Percentiles rank a stretch among this genome's conserved stretches.
Conservation (phyloP, 225 moss, liverwort and hornwort genomes). For the Pseudoscleropodium purum region DNA sequence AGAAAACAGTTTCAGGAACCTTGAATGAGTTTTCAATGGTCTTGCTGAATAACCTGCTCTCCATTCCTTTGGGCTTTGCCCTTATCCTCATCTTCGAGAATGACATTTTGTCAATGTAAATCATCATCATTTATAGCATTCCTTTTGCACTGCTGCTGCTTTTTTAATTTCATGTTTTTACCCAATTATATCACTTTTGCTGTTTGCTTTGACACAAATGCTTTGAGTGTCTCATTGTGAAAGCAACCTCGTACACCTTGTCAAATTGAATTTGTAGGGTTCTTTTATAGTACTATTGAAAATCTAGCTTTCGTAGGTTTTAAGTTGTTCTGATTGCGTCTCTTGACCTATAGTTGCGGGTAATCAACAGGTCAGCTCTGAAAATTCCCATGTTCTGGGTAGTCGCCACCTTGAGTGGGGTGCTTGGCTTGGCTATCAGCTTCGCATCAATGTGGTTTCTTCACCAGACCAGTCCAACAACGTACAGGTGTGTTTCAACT, state of each 20-base stretch:
- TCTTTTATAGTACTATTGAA: not conserved
- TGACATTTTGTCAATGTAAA: conserved; percentile 63
- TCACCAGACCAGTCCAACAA: conserved; percentile 95
- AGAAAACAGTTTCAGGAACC: conserved; percentile 73
- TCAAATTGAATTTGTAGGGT: not conserved
- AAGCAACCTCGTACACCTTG: not conserved
- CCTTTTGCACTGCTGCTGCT: not conserved
- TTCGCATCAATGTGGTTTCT: conserved; percentile 99
- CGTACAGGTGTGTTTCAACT: conserved; percentile 57
- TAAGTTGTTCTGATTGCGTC: not conserved
- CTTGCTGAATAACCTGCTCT: conserved; percentile 84
- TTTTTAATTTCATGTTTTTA: not conserved
- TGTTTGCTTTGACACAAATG: not conserved
- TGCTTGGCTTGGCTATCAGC: conserved; percentile 95
- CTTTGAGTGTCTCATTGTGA: not conserved
- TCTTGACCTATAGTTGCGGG: not conserved
- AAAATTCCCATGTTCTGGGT: conserved; percentile 86
- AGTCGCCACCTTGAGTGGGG: conserved; percentile 83
- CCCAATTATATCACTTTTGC: not conserved
- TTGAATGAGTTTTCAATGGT: conserved; percentile 95
- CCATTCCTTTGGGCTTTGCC: conserved; percentile 72
- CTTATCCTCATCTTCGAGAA: conserved; percentile 83
- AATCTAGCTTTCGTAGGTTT: not conserved
- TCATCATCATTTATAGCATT: not conserved
- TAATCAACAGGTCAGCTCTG: conserved; percentile 59